phyloP scores from a whole-genome alignment of 163 green algal species.

The Scenedesmus sp. region DNA sequence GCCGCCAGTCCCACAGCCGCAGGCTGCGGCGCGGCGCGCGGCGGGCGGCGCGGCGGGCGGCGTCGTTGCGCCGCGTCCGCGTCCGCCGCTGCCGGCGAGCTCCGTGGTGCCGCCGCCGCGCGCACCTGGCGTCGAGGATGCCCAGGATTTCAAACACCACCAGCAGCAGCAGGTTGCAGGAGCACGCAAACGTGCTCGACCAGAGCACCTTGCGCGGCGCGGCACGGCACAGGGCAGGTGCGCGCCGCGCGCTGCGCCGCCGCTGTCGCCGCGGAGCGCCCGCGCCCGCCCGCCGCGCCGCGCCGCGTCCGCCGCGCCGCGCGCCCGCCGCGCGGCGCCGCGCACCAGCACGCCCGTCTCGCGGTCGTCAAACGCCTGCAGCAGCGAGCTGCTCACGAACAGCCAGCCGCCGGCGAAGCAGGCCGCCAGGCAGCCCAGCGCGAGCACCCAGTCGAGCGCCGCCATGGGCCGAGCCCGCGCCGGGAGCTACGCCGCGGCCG shows the following conservation, averaged over 20 bases:
- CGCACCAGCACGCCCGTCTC: constrained; percentile 67
- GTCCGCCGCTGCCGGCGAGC: neutral
- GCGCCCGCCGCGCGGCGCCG: neutral
- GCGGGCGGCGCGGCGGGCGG: too few species aligned
- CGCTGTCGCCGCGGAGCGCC: too few species aligned
- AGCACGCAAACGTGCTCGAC: constrained; percentile 83
- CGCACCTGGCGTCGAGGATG: constrained; percentile 72
- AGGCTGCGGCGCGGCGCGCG: constrained; percentile 51
- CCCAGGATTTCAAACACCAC: constrained; percentile 85
- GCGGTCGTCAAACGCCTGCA: constrained; percentile 70
- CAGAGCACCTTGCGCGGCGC: constrained; percentile 70
- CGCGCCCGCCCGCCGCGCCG: too few species aligned
- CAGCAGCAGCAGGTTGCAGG: constrained; percentile 83
- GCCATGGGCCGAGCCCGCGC: constrained; percentile 5
- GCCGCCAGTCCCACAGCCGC: constrained; percentile 69
- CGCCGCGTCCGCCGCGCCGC: neutral
- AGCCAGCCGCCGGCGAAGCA: constrained; percentile 69
- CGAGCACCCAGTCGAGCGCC: constrained; percentile 23
- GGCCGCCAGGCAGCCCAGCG: constrained; percentile 47
- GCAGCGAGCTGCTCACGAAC: constrained; percentile 74
- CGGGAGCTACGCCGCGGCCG: too few species aligned
- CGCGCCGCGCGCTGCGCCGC: neutral
- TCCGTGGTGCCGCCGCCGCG: neutral
- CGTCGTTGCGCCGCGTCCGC: too few species aligned
- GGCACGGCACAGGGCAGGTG: neutral